phyloP scores from a whole-genome alignment of 306 rosid genomes.

The Mimosa pudica region DNA sequence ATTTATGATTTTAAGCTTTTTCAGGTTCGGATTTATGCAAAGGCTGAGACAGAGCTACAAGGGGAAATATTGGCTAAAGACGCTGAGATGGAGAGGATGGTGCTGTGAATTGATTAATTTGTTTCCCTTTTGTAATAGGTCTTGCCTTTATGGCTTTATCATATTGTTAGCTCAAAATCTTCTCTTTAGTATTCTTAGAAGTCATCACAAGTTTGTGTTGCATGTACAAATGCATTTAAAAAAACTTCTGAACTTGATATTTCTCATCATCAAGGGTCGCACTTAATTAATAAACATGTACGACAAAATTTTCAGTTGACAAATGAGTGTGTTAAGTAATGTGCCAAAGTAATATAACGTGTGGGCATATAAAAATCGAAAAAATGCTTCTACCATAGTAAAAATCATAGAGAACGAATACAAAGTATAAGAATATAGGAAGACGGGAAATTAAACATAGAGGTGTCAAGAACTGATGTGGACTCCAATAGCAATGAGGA shows the following conservation, averaged over 20 bases:
- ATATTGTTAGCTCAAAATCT: not conserved
- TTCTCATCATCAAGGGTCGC: not conserved
- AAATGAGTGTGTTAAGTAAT: not conserved
- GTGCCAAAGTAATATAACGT: not conserved
- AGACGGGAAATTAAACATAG: not conserved
- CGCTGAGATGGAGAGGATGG: not conserved
- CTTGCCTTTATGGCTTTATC: not conserved
- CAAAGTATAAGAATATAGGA: not conserved
- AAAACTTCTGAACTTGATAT: not conserved
- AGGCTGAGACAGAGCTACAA: conserved; percentile 11
- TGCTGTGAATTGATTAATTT: not conserved
- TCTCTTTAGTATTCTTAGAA: not conserved
- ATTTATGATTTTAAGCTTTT: not conserved
- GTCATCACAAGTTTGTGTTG: not conserved
- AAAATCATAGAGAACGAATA: not conserved
- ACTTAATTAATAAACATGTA: not conserved
- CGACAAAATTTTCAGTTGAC: not conserved
- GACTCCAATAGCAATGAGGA: conserved; percentile 77
- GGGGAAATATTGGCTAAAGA: not conserved
- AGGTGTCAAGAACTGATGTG: conserved; percentile 50
- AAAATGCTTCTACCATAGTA: not conserved
- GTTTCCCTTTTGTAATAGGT: not conserved
- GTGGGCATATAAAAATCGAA: not conserved
- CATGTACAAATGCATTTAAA: not conserved
- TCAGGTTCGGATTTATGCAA: not conserved